Base-by-base conservation (phyloP, 179 eudicot genomes). In the Actinidia arguta region DNA sequence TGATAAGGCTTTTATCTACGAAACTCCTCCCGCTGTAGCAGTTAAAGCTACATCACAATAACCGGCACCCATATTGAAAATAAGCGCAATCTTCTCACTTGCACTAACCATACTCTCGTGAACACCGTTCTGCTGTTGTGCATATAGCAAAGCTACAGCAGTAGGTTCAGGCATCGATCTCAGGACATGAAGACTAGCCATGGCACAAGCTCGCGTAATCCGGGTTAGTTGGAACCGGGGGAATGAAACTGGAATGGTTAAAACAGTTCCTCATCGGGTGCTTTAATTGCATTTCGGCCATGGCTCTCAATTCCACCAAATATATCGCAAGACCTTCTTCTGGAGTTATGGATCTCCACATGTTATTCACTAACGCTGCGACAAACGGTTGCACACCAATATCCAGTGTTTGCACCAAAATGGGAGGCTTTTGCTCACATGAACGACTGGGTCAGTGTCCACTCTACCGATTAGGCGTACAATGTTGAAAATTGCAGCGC, bases 81-180 rank as follows among this genome's bases (percentile, higher is more conserved):
- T 92, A 50, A 95, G 90, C 8, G 89, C 91, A 36, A 90, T 88
- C 80, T 92, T 92, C 77, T 95, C 98, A 85, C 81, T 88, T 64
- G 94, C 98, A 71, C 97, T 94, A 16, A 95, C 93, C 92, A 91
- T 90, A 83, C 81, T 89, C n/a, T 94, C 98, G 20, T 86, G 89
- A 6, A 73, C 81, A 76, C 52, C 79, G 92, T 76, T 87, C 79
- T 92, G 97, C 69, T 93, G 94, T 81, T 94, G 98, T 14, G 98
- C 94, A 68, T 95, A 93, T 48, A 93, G 73, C 58, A 94, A 91
- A 50, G 94, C 97, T 6, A 95, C 94, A 13, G 98, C 95, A 54
- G 98, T 91, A 18, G 98, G 98, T 84, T 95, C 98, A 24, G 97
- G 98, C 95, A 94, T 95, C 85, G 94, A 72, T 82, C 97, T 90